phyloP scores from a whole-genome alignment of 116 monocot species.

The Cymodocea nodosa region DNA sequence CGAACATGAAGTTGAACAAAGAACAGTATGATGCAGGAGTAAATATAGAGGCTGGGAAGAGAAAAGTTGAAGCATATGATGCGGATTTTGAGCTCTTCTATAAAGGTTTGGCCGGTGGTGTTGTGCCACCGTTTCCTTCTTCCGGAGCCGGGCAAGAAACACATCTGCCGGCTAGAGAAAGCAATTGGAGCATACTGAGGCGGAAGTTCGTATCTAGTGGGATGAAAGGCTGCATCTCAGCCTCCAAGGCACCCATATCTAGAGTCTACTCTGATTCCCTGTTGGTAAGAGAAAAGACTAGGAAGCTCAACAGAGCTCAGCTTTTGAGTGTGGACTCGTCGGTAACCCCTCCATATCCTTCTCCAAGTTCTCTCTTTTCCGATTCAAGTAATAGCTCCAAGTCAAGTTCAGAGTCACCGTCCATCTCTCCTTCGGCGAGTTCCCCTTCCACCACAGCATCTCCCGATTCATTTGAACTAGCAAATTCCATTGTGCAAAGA shows the following conservation, averaged over 20 bases:
- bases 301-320: slow-evolving; percentile 20
- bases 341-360: slow-evolving; percentile 39
- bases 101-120: slow-evolving; percentile 67
- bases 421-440: slow-evolving; percentile 31
- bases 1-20: slow-evolving; percentile 15
- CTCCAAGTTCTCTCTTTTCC: slow-evolving; percentile 51
- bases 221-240: slow-evolving; percentile 13
- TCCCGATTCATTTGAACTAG: slow-evolving; percentile 20
- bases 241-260: slow-evolving; percentile 19
- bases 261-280: slow-evolving; percentile 53
- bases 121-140: slow-evolving; percentile 73
- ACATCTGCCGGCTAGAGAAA: slow-evolving; percentile 85
- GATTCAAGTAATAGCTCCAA: slow-evolving; percentile 57
- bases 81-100: slow-evolving; percentile 79
- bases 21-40: slow-evolving; percentile 14
- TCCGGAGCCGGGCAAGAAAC: slow-evolving; percentile 56
- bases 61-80: slow-evolving; percentile 52
- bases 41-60: slow-evolving; percentile 32
- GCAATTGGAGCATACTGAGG: slow-evolving; percentile 76
- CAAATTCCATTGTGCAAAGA: slow-evolving; percentile 17
- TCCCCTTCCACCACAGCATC: slow-evolving; percentile 30
- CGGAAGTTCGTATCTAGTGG: slow-evolving; percentile 55
- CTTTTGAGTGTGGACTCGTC: slow-evolving; percentile 27
- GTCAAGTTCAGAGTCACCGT: slow-evolving; percentile 48
- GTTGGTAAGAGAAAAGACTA: slow-evolving; percentile 23